These are phyloP conservation scores for Cyberlindnera subsufficiens DNA, from an alignment of 805 yeast genomes.

Conservation along the genomic window DNA sequence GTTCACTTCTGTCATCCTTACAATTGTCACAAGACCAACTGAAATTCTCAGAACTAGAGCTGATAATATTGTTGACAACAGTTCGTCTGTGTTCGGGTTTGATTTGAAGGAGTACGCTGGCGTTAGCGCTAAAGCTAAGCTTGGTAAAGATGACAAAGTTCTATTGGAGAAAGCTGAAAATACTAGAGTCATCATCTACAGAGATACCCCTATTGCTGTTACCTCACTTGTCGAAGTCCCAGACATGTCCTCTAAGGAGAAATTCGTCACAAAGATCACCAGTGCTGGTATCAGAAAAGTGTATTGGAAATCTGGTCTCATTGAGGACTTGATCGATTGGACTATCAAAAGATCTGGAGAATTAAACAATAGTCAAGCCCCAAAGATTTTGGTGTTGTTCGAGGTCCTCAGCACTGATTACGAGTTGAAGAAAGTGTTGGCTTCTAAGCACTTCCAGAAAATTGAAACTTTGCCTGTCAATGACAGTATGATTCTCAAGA, in stretches of 20 bases:
- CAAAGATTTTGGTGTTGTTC: conserved; percentile 32
- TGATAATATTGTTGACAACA: conserved; percentile 30
- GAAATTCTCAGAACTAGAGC: conserved; percentile 40
- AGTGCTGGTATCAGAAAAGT: conserved; percentile 64
- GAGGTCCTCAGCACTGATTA: conserved; percentile 51
- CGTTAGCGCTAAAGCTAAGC: conserved; percentile 18
- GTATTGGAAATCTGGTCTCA: conserved; percentile 57
- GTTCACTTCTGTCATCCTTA: conserved; percentile 33
- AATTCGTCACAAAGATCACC: conserved; percentile 46
- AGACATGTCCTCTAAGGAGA: conserved; percentile 34
- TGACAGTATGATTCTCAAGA: conserved; percentile 10
- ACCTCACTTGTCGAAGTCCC: conserved; percentile 39
- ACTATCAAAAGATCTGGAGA: conserved; percentile 42
- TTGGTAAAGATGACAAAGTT: conserved; percentile 18
- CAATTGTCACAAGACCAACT: conserved; percentile 35
- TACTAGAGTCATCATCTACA: conserved; percentile 52
- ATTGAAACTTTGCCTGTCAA: conserved; percentile 19
- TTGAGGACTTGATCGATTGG: conserved; percentile 60
- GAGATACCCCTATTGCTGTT: conserved; percentile 69
- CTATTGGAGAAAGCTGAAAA: conserved; percentile 37
- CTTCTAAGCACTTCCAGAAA: conserved; percentile 37
- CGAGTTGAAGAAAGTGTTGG: conserved; percentile 31
- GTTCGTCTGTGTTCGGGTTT: conserved; percentile 41
- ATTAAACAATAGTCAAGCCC: conserved; percentile 29
- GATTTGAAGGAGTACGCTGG: conserved; percentile 44